Evolutionary conservation across 345 rosid genomes (phyloP).

Genomic region (Salix arbutifolia): DNA sequence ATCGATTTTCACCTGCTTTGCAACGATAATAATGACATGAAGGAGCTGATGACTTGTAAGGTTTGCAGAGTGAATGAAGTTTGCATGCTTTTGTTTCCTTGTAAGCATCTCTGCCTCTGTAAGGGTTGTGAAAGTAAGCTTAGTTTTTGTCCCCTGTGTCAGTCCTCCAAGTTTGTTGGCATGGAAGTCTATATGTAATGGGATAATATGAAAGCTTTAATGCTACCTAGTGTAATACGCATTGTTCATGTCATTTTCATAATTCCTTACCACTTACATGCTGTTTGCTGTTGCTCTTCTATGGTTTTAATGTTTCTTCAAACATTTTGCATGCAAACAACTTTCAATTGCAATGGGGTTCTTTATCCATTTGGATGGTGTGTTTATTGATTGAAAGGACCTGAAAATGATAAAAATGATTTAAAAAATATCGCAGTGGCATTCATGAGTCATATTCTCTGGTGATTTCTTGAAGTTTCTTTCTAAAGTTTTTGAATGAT

Average conservation of each 20-base stretch:
- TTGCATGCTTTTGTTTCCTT: conserved; percentile 81
- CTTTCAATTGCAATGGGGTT: background rate
- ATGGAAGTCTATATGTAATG: conserved; percentile 78
- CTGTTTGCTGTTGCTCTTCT: background rate
- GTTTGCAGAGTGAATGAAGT: conserved; percentile 66
- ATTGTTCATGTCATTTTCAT: conserved; percentile 19
- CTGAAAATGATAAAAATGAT: background rate
- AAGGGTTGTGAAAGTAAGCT: conserved; percentile 83
- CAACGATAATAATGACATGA: conserved; percentile 35
- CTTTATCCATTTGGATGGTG: background rate
- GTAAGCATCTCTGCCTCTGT: conserved; percentile 94
- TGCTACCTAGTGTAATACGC: conserved; percentile 16
- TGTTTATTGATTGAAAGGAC: background rate
- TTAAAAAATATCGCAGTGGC: background rate
- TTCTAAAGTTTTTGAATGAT: background rate
- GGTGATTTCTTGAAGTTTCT: background rate
- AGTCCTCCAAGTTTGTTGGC: conserved; percentile 64
- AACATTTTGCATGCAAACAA: background rate
- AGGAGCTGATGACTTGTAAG: conserved; percentile 62
- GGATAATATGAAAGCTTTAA: conserved; percentile 13
- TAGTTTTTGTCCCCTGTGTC: conserved; percentile 80
- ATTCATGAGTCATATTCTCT: background rate
- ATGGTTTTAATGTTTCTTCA: background rate
- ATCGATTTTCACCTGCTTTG: conserved; percentile 47
- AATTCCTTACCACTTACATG: background rate